Base-by-base conservation (phyloP, 2,329 filamentous ascomycete genomes). In the Verticillium albo-atrum region DNA sequence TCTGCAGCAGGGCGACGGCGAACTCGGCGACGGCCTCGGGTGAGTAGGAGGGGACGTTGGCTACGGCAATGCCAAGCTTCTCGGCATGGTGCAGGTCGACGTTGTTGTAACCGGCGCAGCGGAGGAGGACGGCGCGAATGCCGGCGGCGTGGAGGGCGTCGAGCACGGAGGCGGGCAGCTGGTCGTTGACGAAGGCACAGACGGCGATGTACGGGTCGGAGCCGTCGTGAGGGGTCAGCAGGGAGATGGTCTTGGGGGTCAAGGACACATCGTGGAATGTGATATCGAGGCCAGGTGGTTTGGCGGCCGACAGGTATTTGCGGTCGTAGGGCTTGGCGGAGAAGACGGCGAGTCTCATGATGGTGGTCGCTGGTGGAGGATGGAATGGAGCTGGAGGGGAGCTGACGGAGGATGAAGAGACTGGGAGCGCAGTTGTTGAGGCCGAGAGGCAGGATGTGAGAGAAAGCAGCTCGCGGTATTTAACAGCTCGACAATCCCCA, bases 21-120 rank as follows among this genome's bases (percentile, higher is more conserved):
- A 89, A 89, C 76, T 90, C 87, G 64, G 87, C 87, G 2, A 90
- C 87, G 2, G 87, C 84, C 70, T 89, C 84, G 60, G 87, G 87
- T 7, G 85, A 87, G 74, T 90, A 90, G 3, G 84, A 82, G 1
- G 87, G 87, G 34, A 90, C 87, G 61, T 87, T 85, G 65, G 85
- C 85, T 52, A 89, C 85, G 66, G 83, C 82, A 63, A 90, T 73
- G 59, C 81, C 80, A 3, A 85, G 77, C 23, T 71, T 68, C 65
- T 79, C 75, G 58, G 87, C 87, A 1, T 77, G 74, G 20, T 70
- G 69, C 25, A 89, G 80, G 67, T 89, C 83, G 60, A 89, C 82
- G 65, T 88, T 85, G 75, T 90, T 89, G 77, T 79, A 88, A 59
- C 87, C 87, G 2, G 87, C 87, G 71, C 87, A 89, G 57, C 87